Conservation (phyloP, 192 early-diverging fungal species). For the Chytriomyces sp. region DNA sequence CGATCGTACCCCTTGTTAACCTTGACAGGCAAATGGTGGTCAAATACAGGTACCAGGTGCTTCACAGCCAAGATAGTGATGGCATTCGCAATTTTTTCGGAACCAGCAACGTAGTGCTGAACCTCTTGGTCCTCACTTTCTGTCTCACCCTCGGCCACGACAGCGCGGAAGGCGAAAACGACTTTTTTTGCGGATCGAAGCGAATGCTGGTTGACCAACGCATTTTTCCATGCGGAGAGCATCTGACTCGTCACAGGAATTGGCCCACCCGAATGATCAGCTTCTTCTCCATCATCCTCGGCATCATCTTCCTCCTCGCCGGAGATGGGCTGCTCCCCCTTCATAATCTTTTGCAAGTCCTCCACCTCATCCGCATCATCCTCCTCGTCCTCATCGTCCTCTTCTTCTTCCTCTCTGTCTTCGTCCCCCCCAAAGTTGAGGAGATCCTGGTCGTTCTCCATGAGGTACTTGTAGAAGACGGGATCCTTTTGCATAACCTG, state of each 20-base stretch:
- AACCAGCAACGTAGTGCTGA: conserved; percentile 32
- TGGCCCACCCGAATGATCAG: conserved; percentile 18
- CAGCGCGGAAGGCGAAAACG: conserved; percentile 78
- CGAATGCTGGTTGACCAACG: conserved; percentile 53
- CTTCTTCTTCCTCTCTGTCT: conserved; percentile 38
- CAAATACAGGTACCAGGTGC: conserved; percentile 67
- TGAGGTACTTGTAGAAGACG: conserved; percentile 88
- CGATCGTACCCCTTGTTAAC: conserved; percentile 23
- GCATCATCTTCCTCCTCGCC: conserved; percentile 40
- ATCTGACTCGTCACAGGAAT: conserved; percentile 72
- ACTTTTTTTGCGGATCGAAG: conserved; percentile 71
- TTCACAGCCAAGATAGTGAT: conserved; percentile 75
- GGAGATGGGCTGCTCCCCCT: conserved; percentile 33
- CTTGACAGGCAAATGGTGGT: conserved; percentile 61
- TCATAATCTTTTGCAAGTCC: conserved; percentile 35
- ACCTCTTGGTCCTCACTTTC: conserved; percentile 5
- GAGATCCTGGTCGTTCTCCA: conserved; percentile 82
- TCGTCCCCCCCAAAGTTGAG: conserved; percentile 67
- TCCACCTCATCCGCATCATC: conserved; percentile 35
- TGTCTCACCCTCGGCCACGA: conserved; percentile 23
- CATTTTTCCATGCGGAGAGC: conserved; percentile 71
- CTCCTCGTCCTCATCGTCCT: conserved; percentile 33
- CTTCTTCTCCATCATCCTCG: conserved; percentile 39
- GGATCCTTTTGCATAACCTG: conserved; percentile 85
- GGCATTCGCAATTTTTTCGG: conserved; percentile 74